Evolutionary conservation across 2,329 filamentous ascomycete genomes (phyloP), one percentile per base, ranked within the genome.

Genomic region (Fusarium sp.): DNA sequence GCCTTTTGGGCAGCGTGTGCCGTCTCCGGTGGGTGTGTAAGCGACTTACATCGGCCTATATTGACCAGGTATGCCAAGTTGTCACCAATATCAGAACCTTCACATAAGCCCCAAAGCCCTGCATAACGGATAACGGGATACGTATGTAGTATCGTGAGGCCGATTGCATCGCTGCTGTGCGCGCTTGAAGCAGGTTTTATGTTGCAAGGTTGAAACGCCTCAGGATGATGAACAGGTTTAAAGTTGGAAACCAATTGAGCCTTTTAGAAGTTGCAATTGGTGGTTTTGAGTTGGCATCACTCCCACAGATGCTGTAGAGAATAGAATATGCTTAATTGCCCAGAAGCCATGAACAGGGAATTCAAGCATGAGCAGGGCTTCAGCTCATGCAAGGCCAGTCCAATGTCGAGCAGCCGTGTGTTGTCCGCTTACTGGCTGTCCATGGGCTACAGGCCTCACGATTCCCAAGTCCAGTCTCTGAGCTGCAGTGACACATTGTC

Each of bases 371-470:
- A 25, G 23, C 23, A 25, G 23, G 57, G 35, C 48, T 53, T 56
- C 56, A 61, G 57, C 49, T 54, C 51, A 52, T 49, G 37, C 53
- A 63, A 37, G 47, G 42, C 45, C 32, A 44, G 38, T n/a, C 57
- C 61, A 65, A 35, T 52, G 49, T 49, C 51, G 38, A 44, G 17
- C 45, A 57, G 67, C 52, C 67, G 67, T 70, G 65, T 70, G 67
- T 70, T 70, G 57, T 53, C 45, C 50, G 45, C 55, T 67, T 35
- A 70, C 21, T 70, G 65, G 67, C 32, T 43, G 38, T 43, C 49
- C 35, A 10, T 43, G 44, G 49, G 49, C 31, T 41, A 35, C 47
- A 56, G 42, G 38, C 25, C 33, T 31, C 44, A 36, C 32, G 49
- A 19, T 17, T 49, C 31, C 23, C 37, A 56, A 47, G 41, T 49